A percentile compares a stretch with the other conserved stretches of the same genome.
Evolutionary conservation across 2,329 filamentous ascomycete genomes (phyloP).

Genomic region (Gaeumannomyces sp.): DNA sequence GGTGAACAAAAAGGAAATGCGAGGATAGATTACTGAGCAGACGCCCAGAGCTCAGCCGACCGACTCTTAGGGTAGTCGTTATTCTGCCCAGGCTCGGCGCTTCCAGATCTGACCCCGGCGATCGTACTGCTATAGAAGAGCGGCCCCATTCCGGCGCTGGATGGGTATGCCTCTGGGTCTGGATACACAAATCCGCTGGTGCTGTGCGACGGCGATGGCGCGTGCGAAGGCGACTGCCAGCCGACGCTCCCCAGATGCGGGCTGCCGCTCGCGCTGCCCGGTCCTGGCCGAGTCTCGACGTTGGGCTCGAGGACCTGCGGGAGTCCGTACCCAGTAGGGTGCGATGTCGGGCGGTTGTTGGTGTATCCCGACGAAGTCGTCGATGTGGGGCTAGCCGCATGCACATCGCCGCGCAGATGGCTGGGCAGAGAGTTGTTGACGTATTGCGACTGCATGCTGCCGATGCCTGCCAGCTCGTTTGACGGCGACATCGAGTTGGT

Average conservation of each 20-base stretch:
- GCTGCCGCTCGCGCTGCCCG: slow-evolving; percentile 69
- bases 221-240: slow-evolving; percentile 81
- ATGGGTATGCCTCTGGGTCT: slow-evolving; percentile 69
- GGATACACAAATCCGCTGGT: slow-evolving; percentile 67
- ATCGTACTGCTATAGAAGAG: slow-evolving; percentile 66
- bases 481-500: slow-evolving; percentile 74
- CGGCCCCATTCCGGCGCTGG: slow-evolving; percentile 53
- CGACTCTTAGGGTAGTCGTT: slow-evolving; percentile 54
- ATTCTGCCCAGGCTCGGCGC: slow-evolving; percentile 59
- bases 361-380: slow-evolving; percentile 58
- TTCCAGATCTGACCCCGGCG: slow-evolving; percentile 64
- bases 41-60: slow-evolving; percentile 47
- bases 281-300: slow-evolving; percentile 66
- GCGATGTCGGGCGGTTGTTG: slow-evolving; percentile 69
- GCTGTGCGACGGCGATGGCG: slow-evolving; percentile 63
- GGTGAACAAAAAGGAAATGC: slow-evolving; percentile 6
- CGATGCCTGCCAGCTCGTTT: slow-evolving; percentile 64
- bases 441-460: slow-evolving; percentile 70
- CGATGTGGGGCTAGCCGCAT: slow-evolving; percentile 63
- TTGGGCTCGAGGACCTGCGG: slow-evolving; percentile 81
- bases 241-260: slow-evolving; percentile 77
- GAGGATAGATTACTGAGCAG: slow-evolving; percentile 32
- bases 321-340: slow-evolving; percentile 76
- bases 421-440: slow-evolving; percentile 72
- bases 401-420: slow-evolving; percentile 72